A percentile compares a stretch with the other conserved stretches of the same genome.
phyloP scores from a whole-genome alignment of 1,284 basidiomycete species.

The Irpex lacteus region DNA sequence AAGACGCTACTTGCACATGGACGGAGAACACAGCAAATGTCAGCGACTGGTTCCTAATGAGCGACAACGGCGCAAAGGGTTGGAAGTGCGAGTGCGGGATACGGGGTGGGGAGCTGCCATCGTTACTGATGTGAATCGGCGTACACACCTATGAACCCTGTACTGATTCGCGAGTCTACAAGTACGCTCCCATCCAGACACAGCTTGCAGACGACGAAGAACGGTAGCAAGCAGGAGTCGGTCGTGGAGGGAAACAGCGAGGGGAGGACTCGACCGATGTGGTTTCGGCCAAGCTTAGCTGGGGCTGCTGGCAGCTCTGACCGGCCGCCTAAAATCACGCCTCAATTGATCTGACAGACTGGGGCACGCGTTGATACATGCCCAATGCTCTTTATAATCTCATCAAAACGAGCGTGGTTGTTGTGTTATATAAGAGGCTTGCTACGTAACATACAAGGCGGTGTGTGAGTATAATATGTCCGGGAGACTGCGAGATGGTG shows the following conservation, averaged over 20 bases:
- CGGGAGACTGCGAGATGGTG: too few species aligned
- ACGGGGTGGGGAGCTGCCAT: neutral
- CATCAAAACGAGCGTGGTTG: conserved; percentile 2
- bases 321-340: conserved; percentile 4
- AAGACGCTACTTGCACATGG: conserved; percentile 20
- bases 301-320: conserved; percentile 3
- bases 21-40: neutral
- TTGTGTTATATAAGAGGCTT: neutral
- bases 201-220: neutral
- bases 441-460: conserved; percentile 2
- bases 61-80: neutral
- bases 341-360: neutral
- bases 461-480: too few species aligned
- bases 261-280: conserved; percentile 12
- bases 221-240: conserved; percentile 5
- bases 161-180: conserved; percentile 15
- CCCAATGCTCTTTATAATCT: conserved; percentile 2
- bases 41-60: conserved; percentile 1
- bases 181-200: conserved; percentile 26
- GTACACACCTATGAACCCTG: conserved; percentile 25
- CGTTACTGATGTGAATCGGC: neutral
- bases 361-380: neutral
- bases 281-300: conserved; percentile 14
- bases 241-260: conserved; percentile 1
- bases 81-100: neutral